Conservation (phyloP, 805 yeast genomes). For the Isabelozyma pseudorhagii region DNA sequence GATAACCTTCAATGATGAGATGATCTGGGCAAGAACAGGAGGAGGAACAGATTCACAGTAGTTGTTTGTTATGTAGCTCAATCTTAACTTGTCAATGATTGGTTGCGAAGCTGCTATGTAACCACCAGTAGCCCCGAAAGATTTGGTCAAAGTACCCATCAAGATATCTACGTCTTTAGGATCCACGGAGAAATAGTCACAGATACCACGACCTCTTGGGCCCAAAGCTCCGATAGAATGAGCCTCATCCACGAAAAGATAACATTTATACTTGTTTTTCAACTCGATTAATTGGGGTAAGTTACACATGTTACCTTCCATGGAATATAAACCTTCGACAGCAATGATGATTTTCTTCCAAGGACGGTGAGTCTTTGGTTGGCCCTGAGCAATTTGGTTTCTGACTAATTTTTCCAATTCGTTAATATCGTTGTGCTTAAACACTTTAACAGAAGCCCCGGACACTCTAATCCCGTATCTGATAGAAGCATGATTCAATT, state of each 20-base stretch:
- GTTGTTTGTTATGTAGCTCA: constrained; percentile 66
- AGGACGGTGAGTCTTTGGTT: constrained; percentile 92
- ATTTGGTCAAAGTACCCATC: constrained; percentile 97
- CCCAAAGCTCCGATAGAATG: constrained; percentile 99
- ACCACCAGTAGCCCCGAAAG: constrained; percentile 99
- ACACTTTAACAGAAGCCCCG: constrained; percentile 90
- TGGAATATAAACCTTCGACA: constrained; percentile 88
- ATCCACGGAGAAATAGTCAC: constrained; percentile 84
- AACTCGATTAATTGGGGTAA: constrained; percentile 72
- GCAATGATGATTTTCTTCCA: constrained; percentile 86
- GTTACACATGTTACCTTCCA: constrained; percentile 90
- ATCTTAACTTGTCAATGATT: constrained; percentile 70
- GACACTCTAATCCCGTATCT: constrained; percentile 91
- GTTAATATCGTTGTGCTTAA: constrained; percentile 87
- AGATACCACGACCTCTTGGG: constrained; percentile 88
- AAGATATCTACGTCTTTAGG: constrained; percentile 77
- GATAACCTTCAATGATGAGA: constrained; percentile 73
- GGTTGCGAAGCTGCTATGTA: constrained; percentile 77
- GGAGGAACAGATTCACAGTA: constrained; percentile 90
- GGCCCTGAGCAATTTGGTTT: constrained; percentile 88
- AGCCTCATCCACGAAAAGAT: constrained; percentile 93
- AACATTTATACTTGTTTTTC: constrained; percentile 82
- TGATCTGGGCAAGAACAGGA: constrained; percentile 85
- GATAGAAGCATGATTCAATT: constrained; percentile 91
- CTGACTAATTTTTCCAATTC: constrained; percentile 73